Evolutionary conservation across 345 rosid species (phyloP).

Genomic region (Moringa oleifera): DNA sequence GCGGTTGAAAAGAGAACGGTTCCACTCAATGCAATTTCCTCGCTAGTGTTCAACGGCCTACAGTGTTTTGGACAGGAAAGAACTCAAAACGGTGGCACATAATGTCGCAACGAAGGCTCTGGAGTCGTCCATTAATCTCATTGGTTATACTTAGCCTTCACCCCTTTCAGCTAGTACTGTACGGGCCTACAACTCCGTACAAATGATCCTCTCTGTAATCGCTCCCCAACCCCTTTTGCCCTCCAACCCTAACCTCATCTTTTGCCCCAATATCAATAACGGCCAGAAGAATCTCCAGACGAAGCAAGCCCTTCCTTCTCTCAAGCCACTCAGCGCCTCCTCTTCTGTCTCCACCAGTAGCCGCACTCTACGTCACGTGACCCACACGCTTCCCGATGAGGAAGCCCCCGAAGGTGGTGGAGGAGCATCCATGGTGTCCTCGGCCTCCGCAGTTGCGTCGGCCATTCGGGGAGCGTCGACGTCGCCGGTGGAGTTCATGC

Average conservation of each 20-base stretch:
- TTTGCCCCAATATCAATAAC: conserved; percentile 7
- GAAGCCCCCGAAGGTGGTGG: conserved; percentile 15
- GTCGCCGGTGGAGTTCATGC: conserved; percentile 71
- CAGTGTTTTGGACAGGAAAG: too few relatives aligned
- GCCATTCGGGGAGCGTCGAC: conserved; percentile 61
- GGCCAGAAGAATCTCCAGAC: neutral
- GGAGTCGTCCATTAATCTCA: too few relatives aligned
- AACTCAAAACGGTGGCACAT: too few relatives aligned
- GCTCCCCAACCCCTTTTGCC: conserved; percentile 29
- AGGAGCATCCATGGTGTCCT: conserved; percentile 32
- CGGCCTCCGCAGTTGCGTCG: conserved; percentile 75
- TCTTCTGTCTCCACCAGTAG: conserved; percentile 29
- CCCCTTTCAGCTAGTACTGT: too few relatives aligned
- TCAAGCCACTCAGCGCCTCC: conserved; percentile 26
- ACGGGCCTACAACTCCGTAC: conserved; percentile 15
- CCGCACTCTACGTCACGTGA: conserved; percentile 38
- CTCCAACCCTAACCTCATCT: conserved; percentile 21
- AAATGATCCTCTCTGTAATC: conserved; percentile 55
- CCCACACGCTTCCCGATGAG: conserved; percentile 33
- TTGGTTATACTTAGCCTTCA: too few relatives aligned
- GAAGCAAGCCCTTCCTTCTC: conserved; percentile 21
- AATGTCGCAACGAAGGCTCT: too few relatives aligned
- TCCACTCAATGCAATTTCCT: too few relatives aligned
- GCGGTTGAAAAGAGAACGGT: too few relatives aligned
- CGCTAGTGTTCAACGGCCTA: too few relatives aligned